A percentile compares a stretch with the other conserved stretches of the same genome.
Evolutionary conservation across 2,329 filamentous ascomycete species (phyloP).

Genomic region (Exophiala aquamarina): DNA sequence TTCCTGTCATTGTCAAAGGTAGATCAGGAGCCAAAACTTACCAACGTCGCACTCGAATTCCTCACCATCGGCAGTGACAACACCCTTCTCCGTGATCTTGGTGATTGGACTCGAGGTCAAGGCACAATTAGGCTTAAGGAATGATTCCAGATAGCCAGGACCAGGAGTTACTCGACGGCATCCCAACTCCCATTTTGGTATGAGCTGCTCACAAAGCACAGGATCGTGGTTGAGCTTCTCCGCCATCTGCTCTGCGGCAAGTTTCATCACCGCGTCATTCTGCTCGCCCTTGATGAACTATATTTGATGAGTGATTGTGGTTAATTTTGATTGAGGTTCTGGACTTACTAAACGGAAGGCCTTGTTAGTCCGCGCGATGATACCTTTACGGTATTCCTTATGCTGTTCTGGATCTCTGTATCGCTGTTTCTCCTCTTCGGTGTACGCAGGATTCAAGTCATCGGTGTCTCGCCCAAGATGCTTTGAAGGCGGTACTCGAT

Average conservation of each 20-base stretch:
- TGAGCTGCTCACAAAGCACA: slow-evolving; percentile 28
- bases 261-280: slow-evolving; percentile 5
- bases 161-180: slow-evolving; percentile 20
- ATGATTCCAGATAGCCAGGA: slow-evolving; percentile 32
- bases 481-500: slow-evolving; percentile 18
- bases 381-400: slow-evolving; percentile 25
- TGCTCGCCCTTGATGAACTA: slow-evolving; percentile 7
- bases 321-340: background rate
- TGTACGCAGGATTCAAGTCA: slow-evolving; percentile 31
- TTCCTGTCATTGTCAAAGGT: background rate
- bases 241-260: slow-evolving; percentile 9
- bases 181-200: slow-evolving; percentile 31
- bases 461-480: slow-evolving; percentile 20
- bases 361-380: slow-evolving; percentile 32
- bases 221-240: slow-evolving; percentile 21
- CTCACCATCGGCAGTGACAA: slow-evolving; percentile 30
- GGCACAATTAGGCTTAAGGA: slow-evolving; percentile 30
- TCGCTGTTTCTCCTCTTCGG: slow-evolving; percentile 12
- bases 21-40: background rate
- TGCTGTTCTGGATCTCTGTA: slow-evolving; percentile 17
- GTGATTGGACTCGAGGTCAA: slow-evolving; percentile 40
- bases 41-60: slow-evolving; percentile 30
- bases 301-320: background rate
- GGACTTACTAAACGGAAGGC: slow-evolving; percentile 32
- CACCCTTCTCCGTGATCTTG: slow-evolving; percentile 33